These are phyloP conservation scores for Populus nigra DNA, from an alignment of 345 rosid species.

Conservation along the genomic window DNA sequence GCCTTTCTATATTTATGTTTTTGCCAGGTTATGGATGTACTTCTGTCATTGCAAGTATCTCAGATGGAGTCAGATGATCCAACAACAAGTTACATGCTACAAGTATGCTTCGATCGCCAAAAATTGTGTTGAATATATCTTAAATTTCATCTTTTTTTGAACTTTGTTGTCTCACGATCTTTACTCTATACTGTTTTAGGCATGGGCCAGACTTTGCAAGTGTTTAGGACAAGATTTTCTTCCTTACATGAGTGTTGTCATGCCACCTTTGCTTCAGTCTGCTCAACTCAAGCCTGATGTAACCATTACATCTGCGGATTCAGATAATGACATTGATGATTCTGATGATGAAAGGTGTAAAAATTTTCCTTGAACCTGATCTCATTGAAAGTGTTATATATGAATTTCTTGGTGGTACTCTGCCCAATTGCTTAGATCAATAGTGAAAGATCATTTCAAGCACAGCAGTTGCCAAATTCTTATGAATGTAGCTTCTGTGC, in stretches of 20 bases:
- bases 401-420: background rate
- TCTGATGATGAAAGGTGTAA: constrained; percentile 95
- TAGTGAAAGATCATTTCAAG: background rate
- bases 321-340: constrained; percentile 85
- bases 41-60: constrained; percentile 96
- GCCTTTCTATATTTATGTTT: background rate
- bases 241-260: constrained; percentile 95
- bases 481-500: background rate
- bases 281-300: constrained; percentile 99
- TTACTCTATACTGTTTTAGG: constrained; percentile 42
- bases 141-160: background rate
- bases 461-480: background rate
- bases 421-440: background rate
- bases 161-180: constrained; percentile 2
- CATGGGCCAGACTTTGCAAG: constrained; percentile 99
- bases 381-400: no score
- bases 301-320: constrained; percentile 94
- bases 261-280: constrained; percentile 97
- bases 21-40: constrained; percentile 96
- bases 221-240: constrained; percentile 98
- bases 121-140: constrained; percentile 3
- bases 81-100: constrained; percentile 96
- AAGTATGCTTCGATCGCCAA: constrained; percentile 41
- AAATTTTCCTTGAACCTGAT: constrained; percentile 4
- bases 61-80: constrained; percentile 99